Conservation (phyloP, 2,329 filamentous ascomycete genomes). For the Pyrenophora graminea region DNA sequence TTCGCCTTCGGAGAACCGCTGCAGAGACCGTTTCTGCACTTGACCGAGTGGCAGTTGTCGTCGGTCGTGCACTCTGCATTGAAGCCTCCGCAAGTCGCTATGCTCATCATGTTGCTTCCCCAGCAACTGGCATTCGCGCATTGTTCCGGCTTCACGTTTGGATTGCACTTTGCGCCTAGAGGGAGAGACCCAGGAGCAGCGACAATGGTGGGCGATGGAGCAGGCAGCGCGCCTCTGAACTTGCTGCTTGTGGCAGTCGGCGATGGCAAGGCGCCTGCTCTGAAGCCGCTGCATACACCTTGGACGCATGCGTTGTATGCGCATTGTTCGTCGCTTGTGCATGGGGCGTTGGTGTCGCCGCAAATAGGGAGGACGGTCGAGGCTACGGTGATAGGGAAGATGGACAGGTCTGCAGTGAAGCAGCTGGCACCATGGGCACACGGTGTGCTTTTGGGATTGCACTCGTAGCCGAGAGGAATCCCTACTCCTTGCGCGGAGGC, state of each 20-base stretch:
- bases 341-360: constrained; percentile 27
- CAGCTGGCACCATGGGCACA: constrained; percentile 23
- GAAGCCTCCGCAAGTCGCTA: background rate
- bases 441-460: constrained; percentile 12
- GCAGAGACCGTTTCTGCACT: background rate
- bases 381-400: background rate
- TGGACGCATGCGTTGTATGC: constrained; percentile 27
- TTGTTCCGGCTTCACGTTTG: constrained; percentile 11
- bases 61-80: background rate
- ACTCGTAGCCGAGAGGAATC: constrained; percentile 18
- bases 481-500: constrained; percentile 13
- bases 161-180: constrained; percentile 24
- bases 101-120: background rate
- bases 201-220: constrained; percentile 16
- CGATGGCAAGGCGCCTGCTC: constrained; percentile 6
- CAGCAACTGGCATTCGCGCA: constrained; percentile 7
- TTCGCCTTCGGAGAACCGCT: background rate
- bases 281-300: constrained; percentile 24
- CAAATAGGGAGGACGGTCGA: constrained; percentile 16
- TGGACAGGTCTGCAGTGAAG: constrained; percentile 22
- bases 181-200: constrained; percentile 20
- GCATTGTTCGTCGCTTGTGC: constrained; percentile 23
- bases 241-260: constrained; percentile 3
- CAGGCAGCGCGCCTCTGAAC: constrained; percentile 3
- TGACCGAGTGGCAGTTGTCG: background rate